Evolutionary conservation across 2,329 filamentous ascomycete genomes (phyloP), one percentile per base, ranked within the genome.

Genomic region (Fusarium bactridioides): DNA sequence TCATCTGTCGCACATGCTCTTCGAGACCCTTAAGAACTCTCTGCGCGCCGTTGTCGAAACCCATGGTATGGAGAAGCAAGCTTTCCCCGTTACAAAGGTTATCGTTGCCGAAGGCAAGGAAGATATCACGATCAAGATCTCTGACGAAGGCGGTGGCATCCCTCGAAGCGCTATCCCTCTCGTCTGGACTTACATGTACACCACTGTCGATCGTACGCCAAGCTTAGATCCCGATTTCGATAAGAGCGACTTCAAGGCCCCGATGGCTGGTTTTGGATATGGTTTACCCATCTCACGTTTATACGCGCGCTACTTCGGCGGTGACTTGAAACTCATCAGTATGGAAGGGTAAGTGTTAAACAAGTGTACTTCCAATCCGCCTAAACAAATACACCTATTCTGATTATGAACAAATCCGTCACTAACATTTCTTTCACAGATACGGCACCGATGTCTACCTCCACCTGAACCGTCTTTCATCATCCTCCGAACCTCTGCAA

Each of bases 161-260:
- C 94, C 96, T 1, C 87, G 96, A 78, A 97, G 93, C 77, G 90
- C 94, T 58, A 98, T 99, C 72, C 96, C 96, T 10, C 88, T 99
- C 19, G 96, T 98, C n/a, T 99, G 96, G 96, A 99, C 96, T 18
- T 99, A 99, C 82, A 99, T 98, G 96, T 99, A 99, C 82, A 99
- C 96, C 40, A 99, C 96, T 5, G 96, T 99, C 73, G 96, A 98
- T 82, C 91, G 95, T 76, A 98, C 96, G 27, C 96, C 96, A 19
- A 97, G 91, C 79, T 85, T 99, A 70, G 96, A 99, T 79, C 96
- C 96, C 2, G 95, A 98, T 81, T 99, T 98, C 82, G 95, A 99
- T 83, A 97, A 98, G 85, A 97, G 92, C 83, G 96, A 99, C 82
- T 99, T 99, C 87, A 98, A 99, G 83, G 96, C 96, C 18, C 96